Evolutionary conservation across 2,329 filamentous ascomycete species (phyloP).

Genomic region (Escovopsis sp.): DNA sequence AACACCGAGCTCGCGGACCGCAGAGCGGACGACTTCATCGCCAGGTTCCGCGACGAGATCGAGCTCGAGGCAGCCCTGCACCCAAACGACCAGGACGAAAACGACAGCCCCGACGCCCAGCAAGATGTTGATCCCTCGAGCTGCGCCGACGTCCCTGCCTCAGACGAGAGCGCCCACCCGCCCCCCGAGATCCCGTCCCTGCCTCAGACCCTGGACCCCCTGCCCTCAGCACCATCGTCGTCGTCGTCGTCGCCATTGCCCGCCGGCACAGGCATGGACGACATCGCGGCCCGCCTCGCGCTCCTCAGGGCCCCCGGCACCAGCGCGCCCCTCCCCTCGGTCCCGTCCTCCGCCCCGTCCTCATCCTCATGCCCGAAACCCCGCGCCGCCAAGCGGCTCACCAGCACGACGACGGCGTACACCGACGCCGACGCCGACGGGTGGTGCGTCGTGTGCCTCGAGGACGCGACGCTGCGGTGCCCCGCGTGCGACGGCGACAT

Average conservation of each 20-base stretch:
- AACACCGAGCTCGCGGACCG: slow-evolving; percentile 35
- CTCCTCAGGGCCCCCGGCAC: slow-evolving; percentile 27
- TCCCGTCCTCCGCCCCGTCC: slow-evolving; percentile 33
- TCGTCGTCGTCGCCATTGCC: background rate
- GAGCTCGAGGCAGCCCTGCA: slow-evolving; percentile 18
- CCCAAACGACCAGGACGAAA: no score
- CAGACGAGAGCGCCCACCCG: slow-evolving; percentile 4
- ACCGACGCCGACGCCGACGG: slow-evolving; percentile 58
- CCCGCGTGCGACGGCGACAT: slow-evolving; percentile 56
- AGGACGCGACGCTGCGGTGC: slow-evolving; percentile 61
- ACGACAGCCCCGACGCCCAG: no score
- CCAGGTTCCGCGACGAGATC: slow-evolving; percentile 31
- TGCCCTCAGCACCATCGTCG: slow-evolving; percentile 13
- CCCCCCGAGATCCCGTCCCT: slow-evolving; percentile 24
- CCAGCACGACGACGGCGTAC: slow-evolving; percentile 26
- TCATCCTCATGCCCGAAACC: slow-evolving; percentile 6
- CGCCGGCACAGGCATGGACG: slow-evolving; percentile 20
- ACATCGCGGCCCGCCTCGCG: slow-evolving; percentile 37
- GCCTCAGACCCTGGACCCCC: slow-evolving; percentile 27
- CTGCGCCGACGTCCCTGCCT: no score
- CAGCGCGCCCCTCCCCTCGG: slow-evolving; percentile 29
- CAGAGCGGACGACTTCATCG: slow-evolving; percentile 30
- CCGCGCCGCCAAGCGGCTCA: slow-evolving; percentile 22
- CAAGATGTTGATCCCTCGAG: no score
- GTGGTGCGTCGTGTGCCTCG: slow-evolving; percentile 74